These are phyloP conservation scores for Phytophthora podocarpi DNA, from an alignment of 352 stramenopile genomes.

Conservation along the genomic window DNA sequence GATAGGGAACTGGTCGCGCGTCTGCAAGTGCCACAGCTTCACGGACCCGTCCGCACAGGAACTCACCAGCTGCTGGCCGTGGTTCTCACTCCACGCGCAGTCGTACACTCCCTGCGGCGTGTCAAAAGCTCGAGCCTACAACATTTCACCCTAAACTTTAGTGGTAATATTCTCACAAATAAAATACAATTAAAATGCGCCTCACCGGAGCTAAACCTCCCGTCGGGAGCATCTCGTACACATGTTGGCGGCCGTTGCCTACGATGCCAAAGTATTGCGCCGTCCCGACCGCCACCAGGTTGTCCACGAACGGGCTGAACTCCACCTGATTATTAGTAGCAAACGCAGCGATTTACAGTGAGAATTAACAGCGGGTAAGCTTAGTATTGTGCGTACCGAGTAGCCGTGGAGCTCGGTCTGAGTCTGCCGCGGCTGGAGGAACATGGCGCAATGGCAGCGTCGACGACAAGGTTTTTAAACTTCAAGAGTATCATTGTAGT, in stretches of 20 bases:
- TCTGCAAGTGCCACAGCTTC: constrained; percentile 92
- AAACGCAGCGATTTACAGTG: background rate
- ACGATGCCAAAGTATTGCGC: constrained; percentile 94
- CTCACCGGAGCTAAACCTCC: constrained; percentile 66
- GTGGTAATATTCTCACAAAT: background rate
- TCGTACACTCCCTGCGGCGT: constrained; percentile 91
- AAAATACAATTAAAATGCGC: no score
- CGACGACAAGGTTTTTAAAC: constrained; percentile 4
- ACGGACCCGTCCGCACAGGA: constrained; percentile 86
- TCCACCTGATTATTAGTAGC: constrained; percentile 87
- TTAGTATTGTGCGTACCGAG: constrained; percentile 42
- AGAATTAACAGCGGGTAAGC: no score
- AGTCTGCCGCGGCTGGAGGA: constrained; percentile 66
- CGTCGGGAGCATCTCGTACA: constrained; percentile 77
- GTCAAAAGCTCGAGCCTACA: constrained; percentile 86
- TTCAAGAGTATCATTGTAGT: constrained; percentile 26
- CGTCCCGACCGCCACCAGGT: constrained; percentile 84
- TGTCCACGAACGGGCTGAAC: constrained; percentile 92
- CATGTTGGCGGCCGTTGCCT: constrained; percentile 87
- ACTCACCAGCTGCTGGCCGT: constrained; percentile 87
- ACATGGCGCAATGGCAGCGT: constrained; percentile 42
- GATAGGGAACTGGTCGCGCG: constrained; percentile 88
- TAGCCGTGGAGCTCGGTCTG: constrained; percentile 76
- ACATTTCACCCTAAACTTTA: background rate
- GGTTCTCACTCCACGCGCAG: constrained; percentile 90